Base-by-base conservation (phyloP, 495 filamentous ascomycete genomes). In the Podospora pseudocomata region DNA sequence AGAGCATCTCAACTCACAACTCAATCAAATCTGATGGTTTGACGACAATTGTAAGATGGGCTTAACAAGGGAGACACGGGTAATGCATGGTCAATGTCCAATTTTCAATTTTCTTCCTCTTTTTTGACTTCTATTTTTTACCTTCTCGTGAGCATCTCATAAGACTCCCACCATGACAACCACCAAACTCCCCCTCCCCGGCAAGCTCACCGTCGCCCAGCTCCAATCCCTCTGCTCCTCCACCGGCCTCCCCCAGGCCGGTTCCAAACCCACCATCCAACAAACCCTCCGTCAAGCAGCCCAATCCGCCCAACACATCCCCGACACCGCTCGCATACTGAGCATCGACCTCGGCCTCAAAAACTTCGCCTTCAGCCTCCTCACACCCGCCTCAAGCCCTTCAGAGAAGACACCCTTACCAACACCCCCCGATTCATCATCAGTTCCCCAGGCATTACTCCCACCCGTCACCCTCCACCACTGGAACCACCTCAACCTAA, bases 271-370 rank as follows among this genome's bases (percentile, higher is more conserved):
- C 7, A 15, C 64, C 6, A 39, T 75, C 27, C 6, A 49, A 44
- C 28, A 65, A 7, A 63, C 67, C n/a, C 66, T 78, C n/a, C 65
- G 65, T n/a, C 26, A 39, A 18, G 75, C 76, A 27, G 72, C 71
- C 9, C 53, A 4, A 5, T 18, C 65, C 4, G 60, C 55, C 63
- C 64, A 67, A 5, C 71, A 72, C 16, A 30, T 76, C 5, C 58
- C 70, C 15, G 54, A 69, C 5, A 34, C 53, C 4, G 63, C 74
- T 5, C 75, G 75, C 65, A 70, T 98, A 61, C 75, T 97, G 26
- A 93, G 92, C 75, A 90, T 95, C 72, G 92, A 97, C 78, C 88
- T 97, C 86, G 92, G 93, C 57, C 89, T 97, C 72, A 86, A 87
- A 56, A 96, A 95, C 79, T 80, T 97, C 18, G 94, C 92, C 16